A percentile compares a stretch with the other conserved stretches of the same genome.
These are phyloP conservation scores for Ogataea populi-albae DNA, from an alignment of 805 yeast species.

Conservation along the genomic window DNA sequence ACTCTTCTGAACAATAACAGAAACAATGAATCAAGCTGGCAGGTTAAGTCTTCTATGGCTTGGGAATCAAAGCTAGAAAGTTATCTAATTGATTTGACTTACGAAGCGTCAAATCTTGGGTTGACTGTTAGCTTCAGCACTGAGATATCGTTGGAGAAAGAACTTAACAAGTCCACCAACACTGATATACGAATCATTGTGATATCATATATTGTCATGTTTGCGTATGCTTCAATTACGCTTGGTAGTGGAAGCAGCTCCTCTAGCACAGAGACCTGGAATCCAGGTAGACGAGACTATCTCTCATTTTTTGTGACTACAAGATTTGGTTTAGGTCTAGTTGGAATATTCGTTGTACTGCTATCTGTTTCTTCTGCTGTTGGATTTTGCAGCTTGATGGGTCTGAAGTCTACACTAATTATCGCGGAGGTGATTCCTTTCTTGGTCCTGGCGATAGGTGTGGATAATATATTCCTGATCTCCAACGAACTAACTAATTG, in stretches of 20 bases:
- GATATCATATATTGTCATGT: conserved; percentile 81
- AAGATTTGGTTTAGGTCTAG: conserved; percentile 71
- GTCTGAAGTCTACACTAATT: conserved; percentile 81
- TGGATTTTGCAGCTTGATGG: conserved; percentile 74
- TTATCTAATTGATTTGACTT: conserved; percentile 44
- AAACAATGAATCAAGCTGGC: conserved; percentile 40
- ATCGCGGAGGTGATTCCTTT: conserved; percentile 97
- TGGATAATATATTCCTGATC: conserved; percentile 86
- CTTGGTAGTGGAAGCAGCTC: conserved; percentile 47
- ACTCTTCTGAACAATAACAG: conserved; percentile 67
- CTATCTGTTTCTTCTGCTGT: conserved; percentile 80
- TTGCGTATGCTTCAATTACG: conserved; percentile 80
- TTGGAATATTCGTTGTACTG: conserved; percentile 81
- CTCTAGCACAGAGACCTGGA: conserved; percentile 7
- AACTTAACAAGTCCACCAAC: conserved; percentile 75
- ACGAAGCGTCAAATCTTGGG: conserved; percentile 49
- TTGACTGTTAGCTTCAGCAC: conserved; percentile 72
- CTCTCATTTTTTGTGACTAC: conserved; percentile 41
- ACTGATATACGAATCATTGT: conserved; percentile 71
- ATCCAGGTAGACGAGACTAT: conserved; percentile 7
- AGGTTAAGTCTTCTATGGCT: conserved; percentile 38
- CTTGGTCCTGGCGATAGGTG: conserved; percentile 90
- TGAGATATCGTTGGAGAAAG: conserved; percentile 80
- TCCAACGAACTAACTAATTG: conserved; percentile 72
- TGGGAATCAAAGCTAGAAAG: conserved; percentile 76